These are phyloP conservation scores for Candida ipomoeae DNA, from an alignment of 805 yeast genomes.

Conservation along the genomic window DNA sequence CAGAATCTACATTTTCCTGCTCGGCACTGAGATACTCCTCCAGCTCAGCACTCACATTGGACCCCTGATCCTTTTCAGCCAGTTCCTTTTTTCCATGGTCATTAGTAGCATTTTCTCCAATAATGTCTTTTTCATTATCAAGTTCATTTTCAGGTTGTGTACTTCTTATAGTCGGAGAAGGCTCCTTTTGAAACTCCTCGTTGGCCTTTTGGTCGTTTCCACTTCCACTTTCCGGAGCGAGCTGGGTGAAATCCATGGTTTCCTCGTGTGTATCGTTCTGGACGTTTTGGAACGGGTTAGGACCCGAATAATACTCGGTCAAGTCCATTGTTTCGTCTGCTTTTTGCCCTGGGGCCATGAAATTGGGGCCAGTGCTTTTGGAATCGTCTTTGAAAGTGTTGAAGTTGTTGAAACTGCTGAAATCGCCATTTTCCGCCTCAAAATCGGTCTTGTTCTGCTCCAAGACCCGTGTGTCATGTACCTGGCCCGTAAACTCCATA, in stretches of 20 bases:
- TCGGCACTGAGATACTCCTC: not conserved
- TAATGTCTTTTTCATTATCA: not conserved
- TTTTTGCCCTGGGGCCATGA: not conserved
- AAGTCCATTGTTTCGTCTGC: conserved; percentile 10
- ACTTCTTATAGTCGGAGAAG: no score
- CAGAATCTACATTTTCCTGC: not conserved
- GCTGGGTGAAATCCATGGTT: conserved; percentile 15
- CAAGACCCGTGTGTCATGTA: not conserved
- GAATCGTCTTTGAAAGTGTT: not conserved
- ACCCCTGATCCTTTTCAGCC: not conserved
- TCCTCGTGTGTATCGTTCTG: conserved; percentile 6
- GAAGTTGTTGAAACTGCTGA: not conserved
- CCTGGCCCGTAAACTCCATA: conserved; percentile 14
- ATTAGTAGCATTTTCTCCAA: no score
- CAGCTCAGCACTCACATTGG: not conserved
- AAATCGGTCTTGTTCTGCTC: not conserved
- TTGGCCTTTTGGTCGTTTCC: no score
- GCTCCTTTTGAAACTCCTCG: not conserved
- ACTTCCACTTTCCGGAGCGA: not conserved
- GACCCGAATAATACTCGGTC: conserved; percentile 4
- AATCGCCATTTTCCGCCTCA: no score
- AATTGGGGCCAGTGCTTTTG: not conserved
- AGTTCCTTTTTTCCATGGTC: no score
- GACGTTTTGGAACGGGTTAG: not conserved
- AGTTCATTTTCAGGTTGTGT: no score